phyloP scores from a whole-genome alignment of 2,329 filamentous ascomycete species.

The Cytospora paraplurivora region DNA sequence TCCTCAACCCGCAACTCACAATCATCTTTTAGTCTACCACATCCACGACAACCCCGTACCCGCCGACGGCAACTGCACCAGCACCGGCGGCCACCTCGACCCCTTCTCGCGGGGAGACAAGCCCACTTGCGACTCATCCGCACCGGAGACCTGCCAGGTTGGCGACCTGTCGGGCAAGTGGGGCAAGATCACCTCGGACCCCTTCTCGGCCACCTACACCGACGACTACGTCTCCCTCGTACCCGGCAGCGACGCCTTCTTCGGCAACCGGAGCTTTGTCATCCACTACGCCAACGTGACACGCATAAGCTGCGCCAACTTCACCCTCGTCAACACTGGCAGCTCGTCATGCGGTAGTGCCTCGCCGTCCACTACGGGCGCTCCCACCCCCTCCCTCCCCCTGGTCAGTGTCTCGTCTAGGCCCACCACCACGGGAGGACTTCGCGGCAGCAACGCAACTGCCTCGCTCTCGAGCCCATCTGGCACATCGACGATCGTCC shows the following conservation, averaged over 20 bases:
- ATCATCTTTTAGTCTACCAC: constrained; percentile 62
- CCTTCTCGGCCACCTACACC: constrained; percentile 52
- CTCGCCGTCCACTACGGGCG: constrained; percentile 7
- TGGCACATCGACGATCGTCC: constrained; percentile 1
- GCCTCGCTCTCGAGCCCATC: constrained; percentile 9
- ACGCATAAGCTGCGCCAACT: constrained; percentile 67
- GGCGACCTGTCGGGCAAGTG: constrained; percentile 78
- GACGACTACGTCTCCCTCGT: constrained; percentile 62
- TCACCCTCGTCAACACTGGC: constrained; percentile 40
- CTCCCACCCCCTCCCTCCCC: background rate
- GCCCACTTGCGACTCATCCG: constrained; percentile 58
- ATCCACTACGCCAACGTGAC: constrained; percentile 66
- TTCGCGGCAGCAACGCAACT: constrained; percentile 14
- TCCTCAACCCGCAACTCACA: constrained; percentile 20
- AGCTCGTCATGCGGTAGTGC: constrained; percentile 22
- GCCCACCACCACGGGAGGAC: constrained; percentile 1
- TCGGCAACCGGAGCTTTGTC: constrained; percentile 66
- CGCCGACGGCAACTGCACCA: constrained; percentile 69
- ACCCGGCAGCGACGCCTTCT: constrained; percentile 55
- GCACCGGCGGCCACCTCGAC: constrained; percentile 69
- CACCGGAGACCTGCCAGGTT: constrained; percentile 69
- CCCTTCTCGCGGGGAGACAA: constrained; percentile 67
- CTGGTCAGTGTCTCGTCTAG: background rate
- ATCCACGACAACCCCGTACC: constrained; percentile 68
- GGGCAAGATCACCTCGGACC: constrained; percentile 58